Conservation (phyloP, 129 eudicot species). For the Chrysanthemum makinoi region DNA sequence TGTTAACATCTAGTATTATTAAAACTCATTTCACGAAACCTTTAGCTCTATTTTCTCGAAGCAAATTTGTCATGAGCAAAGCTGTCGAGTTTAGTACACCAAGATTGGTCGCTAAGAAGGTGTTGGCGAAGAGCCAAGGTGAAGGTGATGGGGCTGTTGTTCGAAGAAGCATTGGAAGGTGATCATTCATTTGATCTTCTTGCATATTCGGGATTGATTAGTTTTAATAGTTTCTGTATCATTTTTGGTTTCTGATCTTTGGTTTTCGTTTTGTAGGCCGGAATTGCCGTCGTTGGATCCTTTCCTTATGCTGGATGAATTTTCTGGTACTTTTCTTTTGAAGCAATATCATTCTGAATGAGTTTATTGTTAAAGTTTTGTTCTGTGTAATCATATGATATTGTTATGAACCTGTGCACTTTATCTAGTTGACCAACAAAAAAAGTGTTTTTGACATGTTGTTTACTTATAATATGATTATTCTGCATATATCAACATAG, state of each 20-base stretch:
- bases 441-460: too few relatives aligned
- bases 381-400: too few relatives aligned
- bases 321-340: constrained; percentile 44
- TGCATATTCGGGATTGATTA: not conserved
- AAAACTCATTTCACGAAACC: constrained; percentile 15
- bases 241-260: not conserved
- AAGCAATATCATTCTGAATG: not conserved
- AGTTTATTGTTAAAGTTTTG: not conserved
- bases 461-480: too few relatives aligned
- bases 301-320: constrained; percentile 87
- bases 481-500: too few relatives aligned
- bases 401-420: not conserved
- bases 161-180: constrained; percentile 98
- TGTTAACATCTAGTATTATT: constrained; percentile 1
- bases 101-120: constrained; percentile 69
- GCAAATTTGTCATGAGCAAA: constrained; percentile 39
- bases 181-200: not conserved
- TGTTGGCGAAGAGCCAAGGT: constrained; percentile 64
- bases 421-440: too few relatives aligned
- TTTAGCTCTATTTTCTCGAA: constrained; percentile 14
- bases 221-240: not conserved
- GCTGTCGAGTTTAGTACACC: constrained; percentile 44
- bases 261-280: constrained; percentile 40
- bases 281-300: constrained; percentile 87
- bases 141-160: constrained; percentile 91